phyloP scores from a whole-genome alignment of 768 basidiomycete genomes.

The Pleurotus ostreatus region DNA sequence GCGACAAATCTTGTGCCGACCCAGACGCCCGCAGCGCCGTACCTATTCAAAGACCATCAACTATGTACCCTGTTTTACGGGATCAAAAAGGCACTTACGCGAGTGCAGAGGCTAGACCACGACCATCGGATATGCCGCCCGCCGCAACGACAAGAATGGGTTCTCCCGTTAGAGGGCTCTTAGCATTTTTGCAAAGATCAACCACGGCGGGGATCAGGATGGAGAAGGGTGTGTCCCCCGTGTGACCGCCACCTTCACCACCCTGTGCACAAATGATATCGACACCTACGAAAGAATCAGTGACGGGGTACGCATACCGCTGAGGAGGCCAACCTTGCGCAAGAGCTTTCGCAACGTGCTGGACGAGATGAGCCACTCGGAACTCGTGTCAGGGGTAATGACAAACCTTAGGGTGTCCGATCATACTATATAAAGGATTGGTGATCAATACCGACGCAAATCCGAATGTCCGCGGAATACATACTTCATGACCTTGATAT shows the following conservation, averaged over 20 bases:
- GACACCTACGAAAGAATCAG: slow-evolving; percentile 45
- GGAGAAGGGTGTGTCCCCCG: slow-evolving; percentile 77
- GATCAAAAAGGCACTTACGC: slow-evolving; percentile 35
- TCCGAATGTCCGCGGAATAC: slow-evolving; percentile 18
- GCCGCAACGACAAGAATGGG: slow-evolving; percentile 78
- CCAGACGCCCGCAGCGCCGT: slow-evolving; percentile 85
- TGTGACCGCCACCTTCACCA: slow-evolving; percentile 87
- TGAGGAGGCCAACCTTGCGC: slow-evolving; percentile 48
- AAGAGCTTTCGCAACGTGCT: slow-evolving; percentile 75
- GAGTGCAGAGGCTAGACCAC: slow-evolving; percentile 73
- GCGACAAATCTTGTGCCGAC: slow-evolving; percentile 87
- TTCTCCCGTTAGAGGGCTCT: slow-evolving; percentile 75
- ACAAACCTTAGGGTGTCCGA: slow-evolving; percentile 80
- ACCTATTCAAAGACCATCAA: slow-evolving; percentile 33
- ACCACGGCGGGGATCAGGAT: slow-evolving; percentile 81
- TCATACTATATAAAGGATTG: slow-evolving; percentile 46
- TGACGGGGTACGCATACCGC: neutral
- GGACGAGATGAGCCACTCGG: slow-evolving; percentile 7
- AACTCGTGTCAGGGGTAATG: neutral
- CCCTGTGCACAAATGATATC: slow-evolving; percentile 89
- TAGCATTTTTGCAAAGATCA: slow-evolving; percentile 66
- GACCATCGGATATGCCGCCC: slow-evolving; percentile 81
- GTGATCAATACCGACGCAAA: slow-evolving; percentile 1
- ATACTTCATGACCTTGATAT: slow-evolving; percentile 84
- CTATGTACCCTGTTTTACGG: neutral